Evolutionary conservation across 345 rosid genomes (phyloP).

Genomic region (Carallia pectinifolia): DNA sequence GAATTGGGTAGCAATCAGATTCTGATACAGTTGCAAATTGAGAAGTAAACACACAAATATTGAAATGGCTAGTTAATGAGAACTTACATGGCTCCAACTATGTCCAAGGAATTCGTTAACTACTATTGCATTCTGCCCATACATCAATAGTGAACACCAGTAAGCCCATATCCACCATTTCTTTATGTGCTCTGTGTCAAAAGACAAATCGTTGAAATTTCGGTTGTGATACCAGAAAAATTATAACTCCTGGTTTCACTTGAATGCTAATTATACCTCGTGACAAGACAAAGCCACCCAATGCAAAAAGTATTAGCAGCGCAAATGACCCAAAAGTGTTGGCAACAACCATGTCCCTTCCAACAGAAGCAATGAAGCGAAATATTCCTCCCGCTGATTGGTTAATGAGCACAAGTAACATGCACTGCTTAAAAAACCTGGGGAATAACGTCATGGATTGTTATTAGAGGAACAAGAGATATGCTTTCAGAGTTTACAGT

Average conservation of each 20-base stretch:
- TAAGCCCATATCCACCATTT: conserved; percentile 24
- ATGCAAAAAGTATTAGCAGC: conserved; percentile 47
- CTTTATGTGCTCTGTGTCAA: conserved; percentile 8
- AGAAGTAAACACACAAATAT: background rate
- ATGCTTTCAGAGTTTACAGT: background rate
- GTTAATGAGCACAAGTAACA: conserved; percentile 44
- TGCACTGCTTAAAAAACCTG: conserved; percentile 66
- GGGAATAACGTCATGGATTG: background rate
- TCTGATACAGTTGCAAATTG: background rate
- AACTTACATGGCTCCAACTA: conserved; percentile 30
- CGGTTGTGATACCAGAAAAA: background rate
- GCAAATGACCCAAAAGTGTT: conserved; percentile 62
- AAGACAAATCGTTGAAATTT: background rate
- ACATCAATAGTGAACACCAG: conserved; percentile 18
- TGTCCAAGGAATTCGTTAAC: conserved; percentile 19
- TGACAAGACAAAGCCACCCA: conserved; percentile 67
- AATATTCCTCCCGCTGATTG: conserved; percentile 67
- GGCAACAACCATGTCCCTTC: conserved; percentile 61
- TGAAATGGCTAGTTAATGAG: background rate
- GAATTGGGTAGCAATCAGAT: background rate
- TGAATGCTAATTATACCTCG: conserved; percentile 26
- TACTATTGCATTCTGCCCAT: conserved; percentile 10
- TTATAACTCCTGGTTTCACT: background rate
- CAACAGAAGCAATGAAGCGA: conserved; percentile 52
- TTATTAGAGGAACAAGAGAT: background rate